These are phyloP conservation scores for Saccharomyces hybrid DNA, from an alignment of 1,139 yeast genomes.

Conservation along the genomic window DNA sequence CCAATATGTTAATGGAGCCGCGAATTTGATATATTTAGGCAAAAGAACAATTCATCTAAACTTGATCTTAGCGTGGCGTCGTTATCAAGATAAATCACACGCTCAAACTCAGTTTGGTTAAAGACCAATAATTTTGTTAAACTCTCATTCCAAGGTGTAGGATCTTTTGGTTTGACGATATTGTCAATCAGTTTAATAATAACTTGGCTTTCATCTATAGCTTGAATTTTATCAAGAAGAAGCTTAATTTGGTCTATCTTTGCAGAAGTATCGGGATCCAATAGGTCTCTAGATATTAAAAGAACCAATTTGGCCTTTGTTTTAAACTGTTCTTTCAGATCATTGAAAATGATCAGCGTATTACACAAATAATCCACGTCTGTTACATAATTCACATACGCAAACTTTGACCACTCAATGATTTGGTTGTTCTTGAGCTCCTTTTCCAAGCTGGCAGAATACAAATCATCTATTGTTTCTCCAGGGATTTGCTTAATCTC, in stretches of 20 bases:
- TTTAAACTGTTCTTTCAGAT: constrained; percentile 28
- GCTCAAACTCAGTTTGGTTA: constrained; percentile 42
- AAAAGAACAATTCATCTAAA: constrained; percentile 44
- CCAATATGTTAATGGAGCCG: constrained; percentile 32
- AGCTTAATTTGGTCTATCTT: constrained; percentile 7
- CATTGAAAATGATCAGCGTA: constrained; percentile 37
- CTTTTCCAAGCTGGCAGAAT: constrained; percentile 11
- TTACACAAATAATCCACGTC: constrained; percentile 38
- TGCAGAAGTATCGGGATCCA: constrained; percentile 10
- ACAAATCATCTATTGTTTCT: constrained; percentile 24
- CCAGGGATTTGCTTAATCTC: constrained; percentile 31
- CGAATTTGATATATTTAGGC: constrained; percentile 33
- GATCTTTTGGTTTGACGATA: constrained; percentile 23
- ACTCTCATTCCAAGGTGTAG: constrained; percentile 42
- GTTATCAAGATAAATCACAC: constrained; percentile 40
- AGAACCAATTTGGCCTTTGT: constrained; percentile 39
- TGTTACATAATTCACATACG: constrained; percentile 46
- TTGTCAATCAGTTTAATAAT: constrained; percentile 26
- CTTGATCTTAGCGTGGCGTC: constrained; percentile 33
- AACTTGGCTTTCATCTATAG: constrained; percentile 23
- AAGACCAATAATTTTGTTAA: constrained; percentile 51
- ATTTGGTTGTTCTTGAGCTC: constrained; percentile 10
- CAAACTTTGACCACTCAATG: constrained; percentile 35
- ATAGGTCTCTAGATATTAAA: constrained; percentile 28
- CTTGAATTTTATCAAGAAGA: constrained; percentile 13